Evolutionary conservation across 2,329 filamentous ascomycete species (phyloP), one percentile per base, ranked within the genome.

Genomic region (Acrodontium crateriforme): DNA sequence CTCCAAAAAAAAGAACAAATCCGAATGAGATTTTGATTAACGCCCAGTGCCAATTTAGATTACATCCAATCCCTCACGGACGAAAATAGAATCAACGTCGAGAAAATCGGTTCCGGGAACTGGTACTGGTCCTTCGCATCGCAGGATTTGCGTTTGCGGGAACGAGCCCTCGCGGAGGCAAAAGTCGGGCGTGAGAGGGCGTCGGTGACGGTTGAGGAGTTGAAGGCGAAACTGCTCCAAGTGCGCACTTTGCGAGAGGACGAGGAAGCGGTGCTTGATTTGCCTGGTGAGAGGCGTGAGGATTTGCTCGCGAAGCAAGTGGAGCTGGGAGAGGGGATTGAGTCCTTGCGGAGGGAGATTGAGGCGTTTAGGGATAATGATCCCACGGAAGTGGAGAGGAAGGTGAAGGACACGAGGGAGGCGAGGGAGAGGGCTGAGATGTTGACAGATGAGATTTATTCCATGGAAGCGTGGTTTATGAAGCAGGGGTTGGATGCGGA

Each of bases 41-140:
- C n/a, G n/a, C n/a, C n/a, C n/a, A n/a, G n/a, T 23, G 14, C 16
- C 13, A 16, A 18, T n/a, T 19, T 14, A 50, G 74, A 78, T 42
- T 75, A 72, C 44, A 55, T 78, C 11, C 71, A 75, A 46, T 58
- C 63, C 4, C 61, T 78, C 12, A 56, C 60, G 6, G 71, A 77
- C 42, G 74, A 78, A 31, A 61, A 60, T 41, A 63, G 66, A 41
- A 66, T 78, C 35, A 63, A 64, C 11, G 67, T 75, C 16, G 74
- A 78, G 55, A 78, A 78, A 50, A 78, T 79, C 41, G 74, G 74
- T 23, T 74, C 63, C 37, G 73, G 71, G 16, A 78, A 78, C 48
- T 79, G 74, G 74, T 78, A 78, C 54, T 79, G 74, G 74, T 67
- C 63, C 37, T 78, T 78, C 46, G 59, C 54, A 11, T 69, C 63